phyloP scores from a whole-genome alignment of 2,329 filamentous ascomycete species.

The Nemania sp. region DNA sequence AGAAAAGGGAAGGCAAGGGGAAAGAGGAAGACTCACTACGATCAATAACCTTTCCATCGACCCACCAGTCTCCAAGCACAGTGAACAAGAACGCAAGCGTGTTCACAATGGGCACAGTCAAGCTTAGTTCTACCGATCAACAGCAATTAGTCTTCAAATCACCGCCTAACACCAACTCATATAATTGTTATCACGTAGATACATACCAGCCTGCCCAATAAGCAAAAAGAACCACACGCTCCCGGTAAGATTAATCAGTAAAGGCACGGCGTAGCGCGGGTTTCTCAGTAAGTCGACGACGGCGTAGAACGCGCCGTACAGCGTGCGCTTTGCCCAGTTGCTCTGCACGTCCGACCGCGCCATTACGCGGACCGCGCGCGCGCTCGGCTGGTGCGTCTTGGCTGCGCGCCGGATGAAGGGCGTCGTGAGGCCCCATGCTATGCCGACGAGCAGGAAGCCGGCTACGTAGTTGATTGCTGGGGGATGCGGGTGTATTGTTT shows the following conservation, averaged over 20 bases:
- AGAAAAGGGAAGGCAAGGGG: not conserved
- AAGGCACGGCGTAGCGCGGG: slow-evolving; percentile 80
- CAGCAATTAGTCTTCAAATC: not conserved
- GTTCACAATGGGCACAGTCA: slow-evolving; percentile 94
- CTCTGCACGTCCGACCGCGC: slow-evolving; percentile 52
- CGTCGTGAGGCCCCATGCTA: slow-evolving; percentile 92
- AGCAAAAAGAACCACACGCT: slow-evolving; percentile 96
- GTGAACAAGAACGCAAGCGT: slow-evolving; percentile 96
- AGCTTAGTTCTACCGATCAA: slow-evolving; percentile 69
- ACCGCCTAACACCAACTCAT: not conserved
- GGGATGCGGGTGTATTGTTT: slow-evolving; percentile 46
- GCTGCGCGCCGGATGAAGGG: slow-evolving; percentile 90
- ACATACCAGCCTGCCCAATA: slow-evolving; percentile 81
- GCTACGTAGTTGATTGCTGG: slow-evolving; percentile 78
- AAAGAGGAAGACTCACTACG: slow-evolving; percentile 60
- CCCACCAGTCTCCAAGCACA: slow-evolving; percentile 92
- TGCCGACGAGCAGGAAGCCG: slow-evolving; percentile 86
- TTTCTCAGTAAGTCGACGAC: slow-evolving; percentile 78
- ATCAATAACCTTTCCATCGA: slow-evolving; percentile 87
- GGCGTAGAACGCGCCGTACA: slow-evolving; percentile 70
- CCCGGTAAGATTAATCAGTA: slow-evolving; percentile 87
- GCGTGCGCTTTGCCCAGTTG: slow-evolving; percentile 64
- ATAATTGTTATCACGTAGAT: not conserved
- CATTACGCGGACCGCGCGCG: slow-evolving; percentile 61
- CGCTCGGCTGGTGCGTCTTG: slow-evolving; percentile 68